Evolutionary conservation across 2,329 filamentous ascomycete genomes (phyloP), one percentile per base, ranked within the genome.

Genomic region (Hysterium pulicare): DNA sequence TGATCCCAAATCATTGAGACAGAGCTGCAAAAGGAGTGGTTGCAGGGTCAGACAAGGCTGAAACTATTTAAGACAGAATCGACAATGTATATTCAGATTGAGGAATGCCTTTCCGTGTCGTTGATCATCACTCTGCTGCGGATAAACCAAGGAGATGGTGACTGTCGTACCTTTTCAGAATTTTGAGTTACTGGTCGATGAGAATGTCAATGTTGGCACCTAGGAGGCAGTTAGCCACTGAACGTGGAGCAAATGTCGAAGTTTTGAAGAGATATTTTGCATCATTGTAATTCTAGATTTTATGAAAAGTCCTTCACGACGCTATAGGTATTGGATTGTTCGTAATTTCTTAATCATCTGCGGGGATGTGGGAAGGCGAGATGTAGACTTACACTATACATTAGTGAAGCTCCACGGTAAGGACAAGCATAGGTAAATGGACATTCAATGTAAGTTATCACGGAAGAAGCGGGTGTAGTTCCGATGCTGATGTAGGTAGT

Each of bases 91-190:
- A 69, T 82, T 82, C 77, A 75, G 79, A 71, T 77, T 76, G 79
- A 82, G 79, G 79, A 82, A 82, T 82, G 78, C 79, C 79, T 78
- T 73, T 79, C 75, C 74, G 75, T 79, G 78, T 82, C 78, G 68
- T 71, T 67, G 66, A 74, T 82, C 78, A 82, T 82, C 79, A 82
- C 69, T 64, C 62, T 70, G 71, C 61, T 49, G 46, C 50, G 49
- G 45, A 48, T 43, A 43, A 45, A 38, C 41, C 17, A 22, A 42
- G 35, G 38, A 31, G 41, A 33, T 46, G 33, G 34, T 34, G 38
- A 39, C 41, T 35, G 40, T 44, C 55, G 46, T 69, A 77, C 75
- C 75, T 65, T 78, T 74, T 72, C 4, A 17, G n/a, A 45, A 16
- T 28, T 22, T 5, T 4, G 19, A 39, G 2, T 33, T 21, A 16